A percentile compares a stretch with the other conserved stretches of the same genome.
phyloP scores from a whole-genome alignment of 2,329 filamentous ascomycete species.

The Aspergillus japonicus region DNA sequence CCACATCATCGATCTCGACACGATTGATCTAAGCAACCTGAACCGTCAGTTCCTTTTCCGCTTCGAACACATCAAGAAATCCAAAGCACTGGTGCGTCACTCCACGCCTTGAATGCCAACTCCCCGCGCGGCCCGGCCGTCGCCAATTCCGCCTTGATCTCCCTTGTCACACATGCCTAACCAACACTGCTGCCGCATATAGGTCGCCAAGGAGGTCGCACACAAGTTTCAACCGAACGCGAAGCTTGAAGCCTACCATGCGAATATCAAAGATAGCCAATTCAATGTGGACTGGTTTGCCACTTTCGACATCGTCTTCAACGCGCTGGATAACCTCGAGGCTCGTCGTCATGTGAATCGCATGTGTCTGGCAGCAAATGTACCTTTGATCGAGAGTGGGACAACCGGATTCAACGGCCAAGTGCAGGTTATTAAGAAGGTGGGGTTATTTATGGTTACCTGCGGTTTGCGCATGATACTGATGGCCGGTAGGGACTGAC shows the following conservation, averaged over 20 bases:
- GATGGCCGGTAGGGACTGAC: constrained; percentile 62
- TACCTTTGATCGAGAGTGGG: constrained; percentile 91
- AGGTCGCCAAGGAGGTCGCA: constrained; percentile 92
- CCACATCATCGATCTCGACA: constrained; percentile 94
- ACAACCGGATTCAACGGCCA: constrained; percentile 98
- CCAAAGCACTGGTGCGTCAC: constrained; percentile 77
- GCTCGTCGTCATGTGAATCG: constrained; percentile 92
- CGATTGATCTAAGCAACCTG: constrained; percentile 95
- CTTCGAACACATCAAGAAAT: constrained; percentile 95
- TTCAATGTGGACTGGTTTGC: constrained; percentile 90
- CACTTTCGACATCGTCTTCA: constrained; percentile 83
- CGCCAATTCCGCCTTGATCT: neutral
- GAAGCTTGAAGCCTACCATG: constrained; percentile 84
- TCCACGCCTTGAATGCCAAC: constrained; percentile 11
- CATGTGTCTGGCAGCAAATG: constrained; percentile 90
- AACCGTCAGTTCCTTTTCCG: constrained; percentile 97
- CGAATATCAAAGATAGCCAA: constrained; percentile 85
- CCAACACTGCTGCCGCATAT: constrained; percentile 11
- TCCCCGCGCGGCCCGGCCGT: constrained; percentile 2
- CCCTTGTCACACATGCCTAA: constrained; percentile 16
- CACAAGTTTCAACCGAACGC: constrained; percentile 85
- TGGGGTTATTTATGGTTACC: constrained; percentile 23
- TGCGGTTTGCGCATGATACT: constrained; percentile 4
- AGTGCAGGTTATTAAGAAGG: constrained; percentile 91
- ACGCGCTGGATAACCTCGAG: constrained; percentile 93